A percentile compares a stretch with the other conserved stretches of the same genome.
Conservation (phyloP, 2,329 filamentous ascomycete genomes). For the Colletotrichum sp. region DNA sequence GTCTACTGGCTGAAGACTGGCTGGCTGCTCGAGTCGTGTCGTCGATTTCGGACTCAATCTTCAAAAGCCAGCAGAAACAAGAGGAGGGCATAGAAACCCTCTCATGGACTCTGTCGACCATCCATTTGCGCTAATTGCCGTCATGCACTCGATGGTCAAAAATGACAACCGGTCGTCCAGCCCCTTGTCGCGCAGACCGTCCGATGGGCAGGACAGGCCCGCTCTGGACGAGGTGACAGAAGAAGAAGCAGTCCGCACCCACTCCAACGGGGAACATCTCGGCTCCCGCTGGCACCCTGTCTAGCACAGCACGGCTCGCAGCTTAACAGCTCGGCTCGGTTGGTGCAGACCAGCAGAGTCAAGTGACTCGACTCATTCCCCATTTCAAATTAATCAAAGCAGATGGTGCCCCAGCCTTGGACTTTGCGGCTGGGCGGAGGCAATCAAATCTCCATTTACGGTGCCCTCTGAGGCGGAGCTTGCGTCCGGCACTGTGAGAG, state of each 20-base stretch:
- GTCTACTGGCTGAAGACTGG: neutral
- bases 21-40: neutral
- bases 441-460: neutral
- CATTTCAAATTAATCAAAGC: neutral
- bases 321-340: neutral
- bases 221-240: neutral
- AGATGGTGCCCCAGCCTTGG: neutral
- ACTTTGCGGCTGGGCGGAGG: neutral
- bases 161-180: neutral
- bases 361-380: conserved; percentile 2
- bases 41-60: neutral
- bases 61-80: neutral
- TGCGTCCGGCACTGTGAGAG: neutral
- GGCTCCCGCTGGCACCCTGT: neutral
- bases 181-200: neutral
- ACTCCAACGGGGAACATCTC: neutral
- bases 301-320: neutral
- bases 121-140: neutral
- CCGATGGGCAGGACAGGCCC: neutral
- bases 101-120: neutral
- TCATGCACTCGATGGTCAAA: neutral
- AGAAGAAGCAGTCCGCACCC: neutral
- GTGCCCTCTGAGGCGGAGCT: conserved; percentile 2
- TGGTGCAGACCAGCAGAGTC: neutral
- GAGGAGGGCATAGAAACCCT: neutral